Conservation (phyloP, 169 alveolate species). For the Cardiosporidium cionae region DNA sequence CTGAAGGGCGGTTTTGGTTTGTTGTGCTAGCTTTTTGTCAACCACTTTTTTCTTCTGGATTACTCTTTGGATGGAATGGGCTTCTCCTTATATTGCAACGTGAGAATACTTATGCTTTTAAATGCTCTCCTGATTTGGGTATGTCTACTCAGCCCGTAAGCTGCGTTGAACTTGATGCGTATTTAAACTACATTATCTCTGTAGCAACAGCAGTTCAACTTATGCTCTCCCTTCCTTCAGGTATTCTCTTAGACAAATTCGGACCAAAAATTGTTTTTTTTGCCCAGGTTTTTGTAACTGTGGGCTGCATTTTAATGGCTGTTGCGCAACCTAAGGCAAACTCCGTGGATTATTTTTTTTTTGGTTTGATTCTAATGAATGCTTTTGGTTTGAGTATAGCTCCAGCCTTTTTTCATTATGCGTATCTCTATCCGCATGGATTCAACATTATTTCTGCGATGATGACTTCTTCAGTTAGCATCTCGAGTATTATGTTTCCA, state of each 20-base stretch:
- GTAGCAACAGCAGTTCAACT: neutral
- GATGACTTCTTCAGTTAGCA: neutral
- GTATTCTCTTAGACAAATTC: neutral
- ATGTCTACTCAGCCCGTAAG: neutral
- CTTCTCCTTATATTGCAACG: neutral
- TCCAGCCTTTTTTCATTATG: neutral
- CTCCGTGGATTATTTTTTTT: neutral
- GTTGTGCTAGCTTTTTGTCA: neutral
- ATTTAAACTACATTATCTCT: neutral
- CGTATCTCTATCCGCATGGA: neutral
- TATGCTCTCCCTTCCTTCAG: neutral
- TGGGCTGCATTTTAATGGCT: neutral
- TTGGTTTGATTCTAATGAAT: neutral
- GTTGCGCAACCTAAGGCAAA: neutral
- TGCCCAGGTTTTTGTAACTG: neutral
- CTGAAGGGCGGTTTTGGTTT: neutral
- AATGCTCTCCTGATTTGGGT: too few relatives aligned
- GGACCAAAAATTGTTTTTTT: neutral
- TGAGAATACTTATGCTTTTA: neutral
- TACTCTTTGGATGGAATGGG: neutral
- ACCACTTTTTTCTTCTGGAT: neutral
- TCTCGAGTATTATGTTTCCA: neutral
- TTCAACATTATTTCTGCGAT: neutral
- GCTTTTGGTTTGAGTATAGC: neutral
- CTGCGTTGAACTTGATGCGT: neutral